Conservation (phyloP, 2,329 filamentous ascomycete species). For the Penicillium sp. region DNA sequence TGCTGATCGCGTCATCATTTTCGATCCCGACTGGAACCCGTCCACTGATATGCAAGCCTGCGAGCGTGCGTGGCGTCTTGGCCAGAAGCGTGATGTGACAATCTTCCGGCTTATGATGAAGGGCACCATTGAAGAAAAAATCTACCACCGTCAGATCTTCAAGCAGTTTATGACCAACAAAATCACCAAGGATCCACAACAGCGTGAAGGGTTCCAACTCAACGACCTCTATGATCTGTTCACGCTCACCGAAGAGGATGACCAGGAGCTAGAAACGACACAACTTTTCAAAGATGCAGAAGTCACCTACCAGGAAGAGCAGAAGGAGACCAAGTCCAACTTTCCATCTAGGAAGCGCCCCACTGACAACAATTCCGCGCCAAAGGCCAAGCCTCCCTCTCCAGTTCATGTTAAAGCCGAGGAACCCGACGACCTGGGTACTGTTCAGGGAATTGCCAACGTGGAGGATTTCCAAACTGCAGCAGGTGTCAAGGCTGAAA, state of each 20-base stretch:
- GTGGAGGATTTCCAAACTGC: conserved; percentile 62
- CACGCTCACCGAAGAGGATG: conserved; percentile 67
- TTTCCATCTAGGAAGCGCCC: not conserved
- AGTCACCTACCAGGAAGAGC: conserved; percentile 59
- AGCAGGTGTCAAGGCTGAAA: not conserved
- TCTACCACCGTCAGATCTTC: conserved; percentile 97
- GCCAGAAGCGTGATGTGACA: conserved; percentile 90
- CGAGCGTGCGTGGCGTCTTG: conserved; percentile 91
- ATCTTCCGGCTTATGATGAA: conserved; percentile 98
- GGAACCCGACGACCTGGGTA: conserved; percentile 48
- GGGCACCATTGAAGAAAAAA: conserved; percentile 98
- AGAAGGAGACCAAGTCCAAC: conserved; percentile 2
- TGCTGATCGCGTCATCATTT: conserved; percentile 94
- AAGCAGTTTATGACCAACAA: conserved; percentile 98
- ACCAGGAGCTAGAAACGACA: conserved; percentile 46
- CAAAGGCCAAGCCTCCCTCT: not conserved
- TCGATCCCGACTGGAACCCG: conserved; percentile 98
- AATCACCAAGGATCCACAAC: conserved; percentile 89
- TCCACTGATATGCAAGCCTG: conserved; percentile 94
- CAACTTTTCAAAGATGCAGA: conserved; percentile 64
- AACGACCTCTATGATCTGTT: conserved; percentile 92
- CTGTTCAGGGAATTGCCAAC: conserved; percentile 62
- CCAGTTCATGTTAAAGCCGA: not conserved
- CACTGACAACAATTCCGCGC: not conserved
- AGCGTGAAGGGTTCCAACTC: conserved; percentile 85